Percentiles rank a stretch among this genome's conserved stretches.
phyloP scores from a whole-genome alignment of 208 protist species.

The Leptomonas pyrrhocoris region DNA sequence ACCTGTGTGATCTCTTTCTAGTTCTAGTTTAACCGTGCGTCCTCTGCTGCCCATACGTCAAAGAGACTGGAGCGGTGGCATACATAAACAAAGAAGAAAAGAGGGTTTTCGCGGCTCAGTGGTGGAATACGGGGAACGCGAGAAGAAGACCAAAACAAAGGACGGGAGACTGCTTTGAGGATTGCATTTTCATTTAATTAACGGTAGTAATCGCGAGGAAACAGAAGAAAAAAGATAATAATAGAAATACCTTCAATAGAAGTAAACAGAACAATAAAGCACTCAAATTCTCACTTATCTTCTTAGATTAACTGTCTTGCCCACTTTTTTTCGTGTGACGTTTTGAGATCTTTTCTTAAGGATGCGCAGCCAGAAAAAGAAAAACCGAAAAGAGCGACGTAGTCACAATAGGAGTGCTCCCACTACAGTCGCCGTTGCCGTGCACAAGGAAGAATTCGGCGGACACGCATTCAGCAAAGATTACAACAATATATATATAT shows the following conservation, averaged over 20 bases:
- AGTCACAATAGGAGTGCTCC: too few species aligned
- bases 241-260: not conserved
- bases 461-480: too few species aligned
- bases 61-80: not conserved
- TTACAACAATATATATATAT: too few species aligned
- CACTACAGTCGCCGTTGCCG: too few species aligned
- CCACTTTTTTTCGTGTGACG: too few species aligned
- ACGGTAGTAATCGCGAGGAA: not conserved
- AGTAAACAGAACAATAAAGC: not conserved
- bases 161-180: not conserved
- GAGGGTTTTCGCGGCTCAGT: not conserved
- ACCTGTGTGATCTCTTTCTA: not conserved
- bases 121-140: not conserved
- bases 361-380: too few species aligned
- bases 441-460: too few species aligned
- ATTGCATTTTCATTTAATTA: not conserved
- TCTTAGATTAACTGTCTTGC: too few species aligned
- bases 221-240: not conserved
- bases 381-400: too few species aligned
- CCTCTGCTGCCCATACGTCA: not conserved
- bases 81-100: slow-evolving; percentile 13
- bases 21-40: not conserved
- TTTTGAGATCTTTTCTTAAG: too few species aligned
- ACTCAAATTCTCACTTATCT: not conserved
- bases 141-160: too few species aligned